Evolutionary conservation across 2,329 filamentous ascomycete species (phyloP), one percentile per base, ranked within the genome.

Genomic region (Cladosporium sp.): DNA sequence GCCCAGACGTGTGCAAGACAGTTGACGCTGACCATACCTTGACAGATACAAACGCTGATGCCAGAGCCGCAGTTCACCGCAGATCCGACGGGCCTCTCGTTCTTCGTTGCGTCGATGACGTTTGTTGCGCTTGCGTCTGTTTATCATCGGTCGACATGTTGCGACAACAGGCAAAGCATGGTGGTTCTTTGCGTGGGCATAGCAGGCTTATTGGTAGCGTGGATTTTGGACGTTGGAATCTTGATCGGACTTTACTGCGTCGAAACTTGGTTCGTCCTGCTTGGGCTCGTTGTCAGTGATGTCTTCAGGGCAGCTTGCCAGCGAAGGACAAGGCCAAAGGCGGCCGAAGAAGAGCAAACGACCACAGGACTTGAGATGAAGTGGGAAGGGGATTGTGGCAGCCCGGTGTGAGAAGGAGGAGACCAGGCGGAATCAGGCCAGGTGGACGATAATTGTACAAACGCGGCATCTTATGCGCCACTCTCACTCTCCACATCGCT

Each of bases 401-500:
- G 32, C 32, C 32, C 13, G 16, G 32, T 36, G 32, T 36, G 13
- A 36, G 2, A 36, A 16, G 11, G 32, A 36, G 13, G 13, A 36
- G 32, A 36, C 13, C 32, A 5, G 32, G 32, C 32, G 32, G 16
- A 36, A 36, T 36, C 32, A 14, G 13, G 32, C 13, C 32, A 36
- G 32, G 13, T 36, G 32, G 32, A 36, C 32, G 32, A 48, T 21
- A 54, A 54, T 54, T 13, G 28, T 54, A 30, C 51, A 54, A 28
- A n/a, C 23, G 18, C 10, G 51, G 18, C 51, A 54, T n/a, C 16
- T 21, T 10, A 58, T 53, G 49, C 51, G 46, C 18, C 65, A 65
- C 63, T 68, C 68, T 46, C 69, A 58, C 21, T 63, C 49, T 46
- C 43, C 32, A 54, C 49, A n/a, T 69, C 65, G 48, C 67, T 79